Percentiles rank a stretch among this genome's conserved stretches.
Evolutionary conservation across 2,329 filamentous ascomycete genomes (phyloP).

Genomic region (Annulohypoxylon truncatum): DNA sequence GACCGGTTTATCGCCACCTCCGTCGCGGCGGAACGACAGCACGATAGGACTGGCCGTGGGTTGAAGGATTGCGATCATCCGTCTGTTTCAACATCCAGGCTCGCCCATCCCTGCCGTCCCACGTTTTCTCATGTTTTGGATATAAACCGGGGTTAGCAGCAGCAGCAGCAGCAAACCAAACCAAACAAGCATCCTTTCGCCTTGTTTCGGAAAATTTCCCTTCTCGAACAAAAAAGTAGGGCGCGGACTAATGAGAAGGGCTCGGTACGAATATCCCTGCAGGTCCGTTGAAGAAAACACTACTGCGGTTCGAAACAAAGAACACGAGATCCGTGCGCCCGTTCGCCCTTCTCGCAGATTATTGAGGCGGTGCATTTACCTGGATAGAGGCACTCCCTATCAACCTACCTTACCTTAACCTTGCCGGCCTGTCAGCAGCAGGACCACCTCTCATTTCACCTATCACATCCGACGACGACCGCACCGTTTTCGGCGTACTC

Average conservation of each 20-base stretch:
- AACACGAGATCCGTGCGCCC: slow-evolving; percentile 12
- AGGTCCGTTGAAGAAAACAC: slow-evolving; percentile 7
- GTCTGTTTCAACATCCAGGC: slow-evolving; percentile 18
- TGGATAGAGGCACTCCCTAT: slow-evolving; percentile 5
- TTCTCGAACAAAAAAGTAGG: not conserved
- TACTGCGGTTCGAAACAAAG: slow-evolving; percentile 4
- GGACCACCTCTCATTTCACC: slow-evolving; percentile 11
- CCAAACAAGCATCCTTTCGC: slow-evolving; percentile 10
- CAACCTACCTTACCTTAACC: not conserved
- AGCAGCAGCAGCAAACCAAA: not conserved
- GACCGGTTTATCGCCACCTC: slow-evolving; percentile 62
- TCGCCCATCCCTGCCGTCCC: slow-evolving; percentile 10
- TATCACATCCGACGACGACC: slow-evolving; percentile 13
- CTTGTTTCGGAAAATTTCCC: slow-evolving; percentile 31
- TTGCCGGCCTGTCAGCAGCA: slow-evolving; percentile 9
- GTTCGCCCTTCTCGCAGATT: not conserved
- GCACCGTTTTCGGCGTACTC: not conserved
- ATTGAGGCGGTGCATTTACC: slow-evolving; percentile 10
- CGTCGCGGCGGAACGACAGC: slow-evolving; percentile 56
- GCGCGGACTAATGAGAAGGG: slow-evolving; percentile 19
- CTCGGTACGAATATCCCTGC: slow-evolving; percentile 36
- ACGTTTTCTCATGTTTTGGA: slow-evolving; percentile 23
- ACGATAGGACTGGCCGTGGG: slow-evolving; percentile 67
- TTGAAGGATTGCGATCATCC: slow-evolving; percentile 52
- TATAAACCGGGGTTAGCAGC: slow-evolving; percentile 20